phyloP scores from a whole-genome alignment of 768 basidiomycete species.

The Lentinus brumalis region DNA sequence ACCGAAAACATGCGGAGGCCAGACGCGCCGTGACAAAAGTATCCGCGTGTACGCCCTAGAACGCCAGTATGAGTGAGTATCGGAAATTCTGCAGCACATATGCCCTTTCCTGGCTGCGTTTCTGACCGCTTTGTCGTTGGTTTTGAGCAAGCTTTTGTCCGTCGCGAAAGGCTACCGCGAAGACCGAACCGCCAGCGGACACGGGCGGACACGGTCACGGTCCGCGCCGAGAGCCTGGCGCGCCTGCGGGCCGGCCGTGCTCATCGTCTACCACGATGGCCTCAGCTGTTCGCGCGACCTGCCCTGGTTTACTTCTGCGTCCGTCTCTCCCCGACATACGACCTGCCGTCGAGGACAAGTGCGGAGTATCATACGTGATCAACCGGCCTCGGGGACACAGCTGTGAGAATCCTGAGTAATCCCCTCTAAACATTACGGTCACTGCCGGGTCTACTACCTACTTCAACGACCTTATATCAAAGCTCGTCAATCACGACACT shows the following conservation, averaged over 20 bases:
- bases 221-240: too few species aligned
- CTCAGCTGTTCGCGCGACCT: background rate
- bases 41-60: constrained; percentile 16
- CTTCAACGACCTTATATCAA: background rate
- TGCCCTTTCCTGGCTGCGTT: background rate
- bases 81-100: background rate
- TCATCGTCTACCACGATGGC: constrained; percentile 2
- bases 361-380: background rate
- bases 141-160: background rate
- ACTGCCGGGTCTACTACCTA: background rate
- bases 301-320: background rate
- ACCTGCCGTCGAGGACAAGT: background rate
- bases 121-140: background rate
- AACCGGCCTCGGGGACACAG: background rate
- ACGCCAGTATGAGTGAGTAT: constrained; percentile 9
- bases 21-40: constrained; percentile 14
- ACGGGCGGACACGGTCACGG: background rate
- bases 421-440: background rate
- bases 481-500: background rate
- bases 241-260: background rate
- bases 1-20: constrained; percentile 20
- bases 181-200: background rate
- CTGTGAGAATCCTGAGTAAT: background rate
- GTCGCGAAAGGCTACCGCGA: constrained; percentile 2
- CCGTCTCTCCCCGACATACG: background rate